Conservation (phyloP, 176 grass and related monocot species). For the Saccharum officinarum region DNA sequence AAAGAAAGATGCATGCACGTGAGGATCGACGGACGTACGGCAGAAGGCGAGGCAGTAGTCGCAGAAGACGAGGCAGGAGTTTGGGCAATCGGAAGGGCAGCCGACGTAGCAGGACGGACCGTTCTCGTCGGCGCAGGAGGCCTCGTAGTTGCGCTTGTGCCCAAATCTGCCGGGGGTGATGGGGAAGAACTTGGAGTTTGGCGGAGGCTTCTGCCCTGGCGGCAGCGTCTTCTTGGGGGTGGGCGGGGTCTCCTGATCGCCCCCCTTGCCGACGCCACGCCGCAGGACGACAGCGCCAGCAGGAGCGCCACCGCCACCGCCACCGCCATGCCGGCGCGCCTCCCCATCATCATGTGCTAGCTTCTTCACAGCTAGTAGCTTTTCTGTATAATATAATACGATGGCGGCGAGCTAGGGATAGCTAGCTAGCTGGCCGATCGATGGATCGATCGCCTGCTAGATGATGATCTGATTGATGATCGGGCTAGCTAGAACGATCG, state of each 20-base stretch:
- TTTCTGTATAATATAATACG: no score
- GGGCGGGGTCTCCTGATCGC: neutral
- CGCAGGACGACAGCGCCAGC: neutral
- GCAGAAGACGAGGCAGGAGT: slow-evolving; percentile 61
- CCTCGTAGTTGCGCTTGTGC: slow-evolving; percentile 3
- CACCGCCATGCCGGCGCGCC: neutral
- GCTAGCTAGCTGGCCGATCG: no score
- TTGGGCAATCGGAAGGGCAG: slow-evolving; percentile 41
- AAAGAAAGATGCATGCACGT: no score
- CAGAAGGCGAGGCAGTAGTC: slow-evolving; percentile 55
- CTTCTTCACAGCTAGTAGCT: no score
- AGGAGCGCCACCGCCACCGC: neutral
- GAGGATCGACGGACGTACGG: slow-evolving; percentile 11
- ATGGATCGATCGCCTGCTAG: no score
- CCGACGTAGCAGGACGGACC: slow-evolving; percentile 23
- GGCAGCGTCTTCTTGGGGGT: no score
- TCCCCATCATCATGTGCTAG: neutral
- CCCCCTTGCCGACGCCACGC: neutral
- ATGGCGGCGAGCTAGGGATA: no score
- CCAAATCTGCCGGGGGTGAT: neutral
- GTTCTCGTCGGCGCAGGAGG: neutral
- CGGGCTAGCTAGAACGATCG: no score
- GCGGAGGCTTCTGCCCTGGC: neutral
- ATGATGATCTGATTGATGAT: no score
- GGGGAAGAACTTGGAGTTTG: neutral